Conservation (phyloP, 768 basidiomycete species). For the Dacryopinax primogenitus region DNA sequence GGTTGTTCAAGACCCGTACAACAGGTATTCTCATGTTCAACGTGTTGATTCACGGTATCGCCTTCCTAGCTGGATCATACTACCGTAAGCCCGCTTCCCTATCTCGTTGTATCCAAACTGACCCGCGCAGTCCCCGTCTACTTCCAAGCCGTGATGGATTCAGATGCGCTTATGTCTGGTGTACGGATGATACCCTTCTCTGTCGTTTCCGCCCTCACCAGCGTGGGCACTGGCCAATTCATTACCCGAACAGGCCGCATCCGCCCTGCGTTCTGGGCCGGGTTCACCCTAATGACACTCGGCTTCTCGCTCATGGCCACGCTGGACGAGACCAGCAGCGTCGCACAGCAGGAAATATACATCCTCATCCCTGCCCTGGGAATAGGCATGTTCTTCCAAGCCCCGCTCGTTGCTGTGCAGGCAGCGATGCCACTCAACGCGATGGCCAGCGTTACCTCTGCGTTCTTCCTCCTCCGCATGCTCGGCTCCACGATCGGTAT, state of each 20-base stretch:
- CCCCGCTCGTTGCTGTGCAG: not conserved
- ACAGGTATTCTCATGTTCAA: constrained; percentile 47
- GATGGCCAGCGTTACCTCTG: not conserved
- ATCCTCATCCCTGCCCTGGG: constrained; percentile 7
- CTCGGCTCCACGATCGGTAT: constrained; percentile 3
- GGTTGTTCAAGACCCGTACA: constrained; percentile 68
- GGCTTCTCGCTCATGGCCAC: constrained; percentile 2
- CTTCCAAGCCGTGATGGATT: constrained; percentile 15
- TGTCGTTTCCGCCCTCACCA: constrained; percentile 7
- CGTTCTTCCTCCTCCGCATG: not conserved
- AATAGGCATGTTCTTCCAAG: constrained; percentile 7
- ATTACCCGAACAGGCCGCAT: constrained; percentile 1
- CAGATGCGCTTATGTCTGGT: constrained; percentile 11
- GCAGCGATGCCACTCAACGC: constrained; percentile 2
- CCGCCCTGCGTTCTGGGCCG: not conserved
- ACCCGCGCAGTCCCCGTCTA: constrained; percentile 11
- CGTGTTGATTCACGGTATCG: constrained; percentile 48
- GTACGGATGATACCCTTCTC: constrained; percentile 15
- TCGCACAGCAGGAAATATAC: not conserved
- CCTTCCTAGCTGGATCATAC: constrained; percentile 41
- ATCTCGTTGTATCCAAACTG: not conserved
- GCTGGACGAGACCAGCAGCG: not conserved
- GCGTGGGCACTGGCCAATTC: not conserved
- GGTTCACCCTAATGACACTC: constrained; percentile 4
- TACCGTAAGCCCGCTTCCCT: not conserved